Evolutionary conservation across 202 grass and related monocot genomes (phyloP), one percentile per base, ranked within the genome.

Genomic region (Schoenoplectus tabernaemontani): DNA sequence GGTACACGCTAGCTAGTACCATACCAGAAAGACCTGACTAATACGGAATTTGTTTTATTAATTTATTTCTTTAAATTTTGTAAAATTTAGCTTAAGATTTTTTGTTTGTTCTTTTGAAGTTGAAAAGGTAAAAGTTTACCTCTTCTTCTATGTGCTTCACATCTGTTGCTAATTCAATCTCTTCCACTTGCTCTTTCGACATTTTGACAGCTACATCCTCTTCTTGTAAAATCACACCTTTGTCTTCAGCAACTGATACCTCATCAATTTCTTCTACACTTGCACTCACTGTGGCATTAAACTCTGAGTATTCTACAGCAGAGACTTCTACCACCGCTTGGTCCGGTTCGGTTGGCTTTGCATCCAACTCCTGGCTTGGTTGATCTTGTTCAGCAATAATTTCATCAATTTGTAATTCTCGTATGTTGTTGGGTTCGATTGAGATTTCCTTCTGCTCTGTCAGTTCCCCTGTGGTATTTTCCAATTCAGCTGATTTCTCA

Each of bases 401-500:
- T 39, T 66, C 63, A 78, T 41, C 75, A 41, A 59, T 41, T 78
- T n/a, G n/a, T n/a, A n/a, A n/a, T n/a, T n/a, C n/a, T n/a, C n/a
- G n/a, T n/a, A n/a, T n/a, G n/a, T n/a, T n/a, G n/a, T n/a, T n/a
- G n/a, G n/a, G n/a, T n/a, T n/a, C n/a, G n/a, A n/a, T n/a, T n/a
- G n/a, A n/a, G n/a, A n/a, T n/a, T n/a, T n/a, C n/a, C n/a, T n/a
- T n/a, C n/a, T n/a, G n/a, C n/a, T n/a, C n/a, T n/a, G n/a, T n/a
- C n/a, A n/a, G n/a, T n/a, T n/a, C n/a, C n/a, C n/a, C n/a, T n/a
- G n/a, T n/a, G n/a, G n/a, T n/a, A n/a, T n/a, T n/a, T n/a, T n/a
- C n/a, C n/a, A n/a, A n/a, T n/a, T n/a, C n/a, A n/a, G n/a, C n/a
- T n/a, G n/a, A n/a, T n/a, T n/a, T n/a, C n/a, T n/a, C n/a, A n/a